phyloP scores from a whole-genome alignment of 306 rosid genomes.

The Acacia crassicarpa region DNA sequence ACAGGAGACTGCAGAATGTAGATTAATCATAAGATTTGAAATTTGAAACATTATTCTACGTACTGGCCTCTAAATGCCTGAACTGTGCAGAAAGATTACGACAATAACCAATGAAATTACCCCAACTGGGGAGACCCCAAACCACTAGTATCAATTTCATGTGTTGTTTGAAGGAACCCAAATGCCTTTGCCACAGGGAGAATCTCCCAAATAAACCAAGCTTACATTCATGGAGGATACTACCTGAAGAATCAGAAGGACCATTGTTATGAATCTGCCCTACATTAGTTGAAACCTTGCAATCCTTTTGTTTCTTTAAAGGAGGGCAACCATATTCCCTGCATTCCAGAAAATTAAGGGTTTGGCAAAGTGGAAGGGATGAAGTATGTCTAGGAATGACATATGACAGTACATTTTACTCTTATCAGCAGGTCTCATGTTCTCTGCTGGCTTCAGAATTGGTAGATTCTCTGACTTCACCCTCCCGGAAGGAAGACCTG shows the following conservation, averaged over 20 bases:
- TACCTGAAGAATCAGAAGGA: slow-evolving; percentile 61
- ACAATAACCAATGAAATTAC: slow-evolving; percentile 9
- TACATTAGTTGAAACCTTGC: slow-evolving; percentile 57
- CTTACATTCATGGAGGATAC: slow-evolving; percentile 15
- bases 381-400: slow-evolving; percentile 25
- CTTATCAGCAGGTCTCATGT: slow-evolving; percentile 54
- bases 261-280: slow-evolving; percentile 47
- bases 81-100: neutral
- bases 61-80: neutral
- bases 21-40: neutral
- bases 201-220: slow-evolving; percentile 13
- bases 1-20: neutral
- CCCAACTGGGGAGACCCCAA: slow-evolving; percentile 7
- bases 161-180: neutral
- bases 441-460: slow-evolving; percentile 53
- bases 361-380: neutral
- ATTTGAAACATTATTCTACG: neutral
- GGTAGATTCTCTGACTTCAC: slow-evolving; percentile 56
- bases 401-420: slow-evolving; percentile 53
- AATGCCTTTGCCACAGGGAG: neutral
- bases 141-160: slow-evolving; percentile 24
- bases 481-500: slow-evolving; percentile 57
- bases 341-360: slow-evolving; percentile 34
- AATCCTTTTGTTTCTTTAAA: slow-evolving; percentile 78
- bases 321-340: slow-evolving; percentile 85